Base-by-base conservation (phyloP, 176 grass and related monocot genomes). In the Musa itinerans region DNA sequence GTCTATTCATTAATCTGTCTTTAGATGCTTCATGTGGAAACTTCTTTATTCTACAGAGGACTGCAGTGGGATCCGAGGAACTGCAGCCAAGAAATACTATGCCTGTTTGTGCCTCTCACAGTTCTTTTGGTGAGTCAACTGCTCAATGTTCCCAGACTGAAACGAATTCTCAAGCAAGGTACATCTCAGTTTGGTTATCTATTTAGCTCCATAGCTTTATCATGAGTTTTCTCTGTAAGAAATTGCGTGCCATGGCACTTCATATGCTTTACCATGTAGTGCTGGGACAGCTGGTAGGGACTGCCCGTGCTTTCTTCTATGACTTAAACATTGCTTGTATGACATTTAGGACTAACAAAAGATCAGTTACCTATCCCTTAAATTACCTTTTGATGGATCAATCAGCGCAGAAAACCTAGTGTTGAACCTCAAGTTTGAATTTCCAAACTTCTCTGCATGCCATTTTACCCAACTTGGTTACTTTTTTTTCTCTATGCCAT, bases 131-230 rank as follows among this genome's bases (percentile, higher is more conserved):
- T 73, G 69, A 50, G 63, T 80, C 78, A 64, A 29, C 26, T 17
- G 55, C 49, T 64, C 54, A 53, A 52, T n/a, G 53, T 27, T 73
- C 78, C 27, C 78, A 80, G 68, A 53, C 53, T 20, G 57, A 73
- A 64, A 64, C 27, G 11, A 58, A 64, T 73, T 19, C n/a, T 26
- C 78, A 63, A 64, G 59, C 69, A 80, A 80, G 78, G 78, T 80
- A 64, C 50, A 17, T 76, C 15, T 48, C 21, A 25, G 11, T 26
- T 9, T 43, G 51, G 49, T 14, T 54, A 73, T 22, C 12, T 73
- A 70, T 24, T 22, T 2, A 24, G 19, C 20, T 23, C 50, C 9
- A 12, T 73, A 12, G 17, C 21, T 73, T 17, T n/a, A 53, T n/a
- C 21, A 24, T 53, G 21, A 3, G 23, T 12, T 34, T 34, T 68